These are phyloP conservation scores for Zea luxurians DNA, from an alignment of 176 grass and related monocot species.

Conservation along the genomic window DNA sequence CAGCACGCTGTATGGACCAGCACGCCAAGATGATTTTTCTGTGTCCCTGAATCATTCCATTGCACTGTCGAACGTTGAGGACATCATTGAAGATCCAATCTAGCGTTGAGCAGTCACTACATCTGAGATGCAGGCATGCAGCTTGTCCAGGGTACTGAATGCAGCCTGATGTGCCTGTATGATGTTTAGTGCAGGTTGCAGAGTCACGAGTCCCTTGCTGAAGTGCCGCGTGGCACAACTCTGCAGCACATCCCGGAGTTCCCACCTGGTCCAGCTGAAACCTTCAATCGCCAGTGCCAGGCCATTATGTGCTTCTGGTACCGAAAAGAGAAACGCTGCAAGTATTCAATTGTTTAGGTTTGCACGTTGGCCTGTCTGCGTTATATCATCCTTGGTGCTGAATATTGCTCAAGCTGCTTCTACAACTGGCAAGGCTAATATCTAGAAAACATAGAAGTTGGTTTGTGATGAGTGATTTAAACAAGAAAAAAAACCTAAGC, in stretches of 20 bases:
- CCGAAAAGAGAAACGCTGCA: not conserved
- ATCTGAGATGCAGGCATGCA: conserved; percentile 9
- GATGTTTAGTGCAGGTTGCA: conserved; percentile 26
- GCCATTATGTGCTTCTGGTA: conserved; percentile 26
- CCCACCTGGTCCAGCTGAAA: conserved; percentile 31
- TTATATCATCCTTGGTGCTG: not conserved
- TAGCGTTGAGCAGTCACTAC: not conserved
- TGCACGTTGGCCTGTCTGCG: not conserved
- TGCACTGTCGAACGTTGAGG: conserved; percentile 9
- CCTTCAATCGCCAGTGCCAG: conserved; percentile 8
- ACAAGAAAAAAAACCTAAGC: not conserved
- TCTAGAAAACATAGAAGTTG: not conserved
- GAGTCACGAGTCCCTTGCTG: conserved; percentile 42
- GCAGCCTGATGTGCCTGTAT: conserved; percentile 22
- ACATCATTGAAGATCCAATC: conserved; percentile 11
- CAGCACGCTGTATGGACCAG: conserved; percentile 23
- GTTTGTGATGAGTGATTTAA: not conserved
- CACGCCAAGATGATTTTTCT: conserved; percentile 18
- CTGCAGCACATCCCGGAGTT: conserved; percentile 19
- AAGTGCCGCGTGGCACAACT: conserved; percentile 14
- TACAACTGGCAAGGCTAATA: not conserved
- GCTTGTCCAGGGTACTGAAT: conserved; percentile 18
- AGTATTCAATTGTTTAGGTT: not conserved
- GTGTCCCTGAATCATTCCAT: not conserved
- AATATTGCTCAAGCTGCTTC: conserved; percentile 8